A percentile compares a stretch with the other conserved stretches of the same genome.
Conservation (phyloP, 1,284 basidiomycete genomes). For the Ceratobasidium theobromae region DNA sequence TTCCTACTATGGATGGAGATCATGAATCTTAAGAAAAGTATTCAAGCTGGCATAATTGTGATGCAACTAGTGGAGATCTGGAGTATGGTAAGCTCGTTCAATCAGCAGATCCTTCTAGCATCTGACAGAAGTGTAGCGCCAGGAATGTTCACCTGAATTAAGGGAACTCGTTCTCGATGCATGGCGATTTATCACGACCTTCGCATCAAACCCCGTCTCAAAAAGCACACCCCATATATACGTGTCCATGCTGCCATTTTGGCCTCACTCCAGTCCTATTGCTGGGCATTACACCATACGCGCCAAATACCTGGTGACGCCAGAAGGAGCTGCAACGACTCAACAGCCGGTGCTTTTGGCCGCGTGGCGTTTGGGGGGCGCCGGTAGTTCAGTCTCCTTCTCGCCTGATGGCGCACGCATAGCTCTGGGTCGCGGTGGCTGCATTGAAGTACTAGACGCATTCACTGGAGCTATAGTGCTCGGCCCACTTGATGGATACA, state of each 20-base stretch:
- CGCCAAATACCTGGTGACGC: background rate
- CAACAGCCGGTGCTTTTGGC: background rate
- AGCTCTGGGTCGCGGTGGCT: background rate
- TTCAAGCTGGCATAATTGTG: background rate
- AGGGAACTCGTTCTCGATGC: background rate
- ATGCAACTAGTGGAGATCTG: background rate
- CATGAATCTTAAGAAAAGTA: background rate
- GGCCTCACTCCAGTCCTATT: background rate
- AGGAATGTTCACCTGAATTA: background rate
- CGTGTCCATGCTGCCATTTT: conserved; percentile 4
- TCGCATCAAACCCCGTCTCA: background rate
- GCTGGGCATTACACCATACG: background rate
- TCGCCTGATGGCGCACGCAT: background rate
- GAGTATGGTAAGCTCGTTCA: background rate
- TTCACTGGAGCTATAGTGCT: no score
- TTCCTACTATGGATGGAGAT: conserved; percentile 18
- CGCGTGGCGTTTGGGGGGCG: background rate
- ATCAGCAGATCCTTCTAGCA: background rate
- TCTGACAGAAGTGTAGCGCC: background rate
- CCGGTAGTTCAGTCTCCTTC: background rate
- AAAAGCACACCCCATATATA: conserved; percentile 17
- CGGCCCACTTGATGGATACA: no score
- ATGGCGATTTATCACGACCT: background rate
- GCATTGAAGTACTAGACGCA: background rate
- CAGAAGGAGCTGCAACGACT: background rate